These are phyloP conservation scores for Magnolia changhungtana DNA, from an alignment of 164 flowering plant species.

Conservation along the genomic window DNA sequence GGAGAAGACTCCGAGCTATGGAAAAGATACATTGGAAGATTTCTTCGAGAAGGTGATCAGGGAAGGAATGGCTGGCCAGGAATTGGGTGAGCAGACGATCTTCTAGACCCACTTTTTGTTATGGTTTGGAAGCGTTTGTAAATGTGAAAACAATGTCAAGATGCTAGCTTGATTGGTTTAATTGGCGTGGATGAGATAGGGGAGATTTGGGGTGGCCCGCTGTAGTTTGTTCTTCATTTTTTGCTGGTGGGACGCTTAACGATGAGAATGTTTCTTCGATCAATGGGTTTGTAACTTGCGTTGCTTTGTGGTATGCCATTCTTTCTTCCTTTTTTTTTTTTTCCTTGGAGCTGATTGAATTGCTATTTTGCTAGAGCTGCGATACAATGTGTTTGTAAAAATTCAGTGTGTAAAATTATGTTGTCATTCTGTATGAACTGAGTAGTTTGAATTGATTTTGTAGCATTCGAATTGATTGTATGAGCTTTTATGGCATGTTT, in stretches of 20 bases:
- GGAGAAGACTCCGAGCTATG: conserved; percentile 86
- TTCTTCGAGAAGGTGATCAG: conserved; percentile 70
- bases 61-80: conserved; percentile 96
- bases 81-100: conserved; percentile 80
- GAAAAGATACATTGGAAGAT: conserved; percentile 82
- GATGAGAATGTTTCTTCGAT: background rate
- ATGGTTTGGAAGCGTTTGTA: background rate
- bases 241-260: too few species aligned
- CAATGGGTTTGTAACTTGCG: background rate
- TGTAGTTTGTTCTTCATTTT: background rate
- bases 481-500: background rate
- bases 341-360: background rate
- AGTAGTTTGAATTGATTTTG: background rate
- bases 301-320: conserved; percentile 7
- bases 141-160: background rate
- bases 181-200: background rate
- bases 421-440: background rate
- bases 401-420: background rate
- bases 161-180: background rate
- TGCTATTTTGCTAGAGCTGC: background rate
- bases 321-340: background rate
- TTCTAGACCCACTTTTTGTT: conserved; percentile 21
- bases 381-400: background rate
- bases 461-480: background rate
- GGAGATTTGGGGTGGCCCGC: background rate